A percentile compares a stretch with the other conserved stretches of the same genome.
Conservation (phyloP, 371 early-diverging fungal species). For the Haplosporangium sp. region DNA sequence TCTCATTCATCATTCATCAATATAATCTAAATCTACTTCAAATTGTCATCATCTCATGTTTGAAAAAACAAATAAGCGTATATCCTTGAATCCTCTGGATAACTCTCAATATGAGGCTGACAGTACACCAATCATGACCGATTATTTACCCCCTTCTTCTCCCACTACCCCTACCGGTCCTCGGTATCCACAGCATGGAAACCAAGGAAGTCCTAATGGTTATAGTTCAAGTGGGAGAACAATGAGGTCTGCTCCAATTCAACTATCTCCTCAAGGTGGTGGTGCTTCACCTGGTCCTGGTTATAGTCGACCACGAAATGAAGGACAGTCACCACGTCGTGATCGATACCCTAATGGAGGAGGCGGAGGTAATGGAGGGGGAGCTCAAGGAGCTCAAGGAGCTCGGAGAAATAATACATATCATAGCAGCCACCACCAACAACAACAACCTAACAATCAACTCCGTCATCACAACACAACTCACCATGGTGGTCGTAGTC, state of each 20-base stretch:
- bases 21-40: not conserved
- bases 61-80: conserved; percentile 38
- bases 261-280: conserved; percentile 18
- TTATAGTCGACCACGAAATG: conserved; percentile 1
- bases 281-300: not conserved
- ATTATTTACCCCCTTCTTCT: conserved; percentile 20
- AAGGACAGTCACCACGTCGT: too few species aligned
- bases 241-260: conserved; percentile 44
- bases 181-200: conserved; percentile 16
- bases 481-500: conserved; percentile 15
- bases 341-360: not conserved
- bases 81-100: conserved; percentile 45
- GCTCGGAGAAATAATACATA: conserved; percentile 48
- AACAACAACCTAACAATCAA: conserved; percentile 7
- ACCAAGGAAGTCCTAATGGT: conserved; percentile 13
- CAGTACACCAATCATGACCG: conserved; percentile 51
- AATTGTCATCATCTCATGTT: conserved; percentile 22
- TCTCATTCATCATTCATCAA: not conserved
- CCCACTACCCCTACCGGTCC: conserved; percentile 29
- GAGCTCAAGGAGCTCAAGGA: conserved; percentile 2
- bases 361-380: not conserved
- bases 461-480: conserved; percentile 35
- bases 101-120: conserved; percentile 42
- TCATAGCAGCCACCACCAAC: conserved; percentile 22
- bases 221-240: conserved; percentile 18